Base-by-base conservation (phyloP, 2,329 filamentous ascomycete genomes). In the Metarhizium humberi region DNA sequence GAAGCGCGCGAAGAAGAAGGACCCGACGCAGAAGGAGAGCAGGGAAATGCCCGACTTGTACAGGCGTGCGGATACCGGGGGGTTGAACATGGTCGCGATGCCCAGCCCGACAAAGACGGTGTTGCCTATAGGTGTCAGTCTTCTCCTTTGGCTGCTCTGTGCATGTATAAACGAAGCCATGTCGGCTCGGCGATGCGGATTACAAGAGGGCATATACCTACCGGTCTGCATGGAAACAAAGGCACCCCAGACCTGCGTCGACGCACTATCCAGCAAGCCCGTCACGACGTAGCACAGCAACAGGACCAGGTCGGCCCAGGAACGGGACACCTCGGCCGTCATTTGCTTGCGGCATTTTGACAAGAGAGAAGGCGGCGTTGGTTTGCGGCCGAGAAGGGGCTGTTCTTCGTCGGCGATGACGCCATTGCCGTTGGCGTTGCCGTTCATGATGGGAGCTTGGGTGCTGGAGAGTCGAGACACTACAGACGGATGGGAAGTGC, bases 201-300 rank as follows among this genome's bases (percentile, higher is more conserved):
- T 25, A 25, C 3, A 25, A 25, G 25, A 25, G 25, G 25, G 25
- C 25, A 25, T 25, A 20, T 3, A 69, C 74, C 59, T 64, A 81
- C 87, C 87, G 36, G 88, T 92, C 66, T 92, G 88, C 88, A 92
- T 92, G 63, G 85, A 88, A 45, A 90, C 87, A 62, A 92, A 92
- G 3, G 85, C 85, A 13, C 87, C 86, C 85, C 87, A 92, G 46
- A 87, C 86, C 56, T 84, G 86, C 50, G 88, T 86, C 2, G 87
- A 84, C 2, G 86, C 84, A 69, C 86, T 89, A 70, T 92, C 88
- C 7, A 90, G 78, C 11, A 92, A 74, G 4, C 88, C 88, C 0
- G 88, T 92, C 65, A 91, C 86, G 59, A 88, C 72, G 67, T 91
- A 92, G 70, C 86, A 90, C 32, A 82, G 72, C 4, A 92, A 73